Conservation (phyloP, 164 flowering plant species). For the Houttuynia cordata region DNA sequence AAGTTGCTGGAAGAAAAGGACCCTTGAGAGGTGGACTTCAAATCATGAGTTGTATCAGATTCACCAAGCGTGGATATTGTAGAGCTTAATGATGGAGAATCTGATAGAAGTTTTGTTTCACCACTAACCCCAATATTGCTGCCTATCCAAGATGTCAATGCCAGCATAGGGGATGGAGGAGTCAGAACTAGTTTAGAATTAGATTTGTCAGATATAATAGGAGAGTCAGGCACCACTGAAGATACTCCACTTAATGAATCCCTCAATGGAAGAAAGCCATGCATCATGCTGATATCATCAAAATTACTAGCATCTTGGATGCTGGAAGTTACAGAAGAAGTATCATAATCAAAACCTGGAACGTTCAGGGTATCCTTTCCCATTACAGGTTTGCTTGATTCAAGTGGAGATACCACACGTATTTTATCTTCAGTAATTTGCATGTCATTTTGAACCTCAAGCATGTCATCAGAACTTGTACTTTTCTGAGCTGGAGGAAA, state of each 20-base stretch:
- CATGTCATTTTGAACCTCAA: slow-evolving; percentile 12
- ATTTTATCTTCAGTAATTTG: slow-evolving; percentile 21
- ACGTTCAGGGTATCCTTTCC: slow-evolving; percentile 21
- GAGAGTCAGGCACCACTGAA: slow-evolving; percentile 44
- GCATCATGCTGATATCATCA: slow-evolving; percentile 19
- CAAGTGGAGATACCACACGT: slow-evolving; percentile 13
- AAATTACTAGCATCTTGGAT: slow-evolving; percentile 22
- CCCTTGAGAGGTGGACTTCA: slow-evolving; percentile 47
- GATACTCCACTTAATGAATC: slow-evolving; percentile 67
- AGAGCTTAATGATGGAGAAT: slow-evolving; percentile 57
- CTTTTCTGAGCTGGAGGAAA: slow-evolving; percentile 71
- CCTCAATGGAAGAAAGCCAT: slow-evolving; percentile 19
- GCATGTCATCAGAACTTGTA: slow-evolving; percentile 63
- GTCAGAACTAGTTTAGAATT: slow-evolving; percentile 31
- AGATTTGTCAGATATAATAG: slow-evolving; percentile 65
- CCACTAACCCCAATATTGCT: slow-evolving; percentile 22
- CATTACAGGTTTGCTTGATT: slow-evolving; percentile 15
- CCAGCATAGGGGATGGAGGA: slow-evolving; percentile 54
- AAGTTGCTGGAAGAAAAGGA: slow-evolving; percentile 32
- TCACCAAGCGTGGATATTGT: slow-evolving; percentile 41
- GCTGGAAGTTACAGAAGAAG: slow-evolving; percentile 34
- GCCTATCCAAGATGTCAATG: slow-evolving; percentile 78
- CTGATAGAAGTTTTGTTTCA: slow-evolving; percentile 37
- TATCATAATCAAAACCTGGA: slow-evolving; percentile 32
- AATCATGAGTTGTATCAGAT: slow-evolving; percentile 40